phyloP scores from a whole-genome alignment of 2,329 filamentous ascomycete species.

The Zymoseptoria brevis region DNA sequence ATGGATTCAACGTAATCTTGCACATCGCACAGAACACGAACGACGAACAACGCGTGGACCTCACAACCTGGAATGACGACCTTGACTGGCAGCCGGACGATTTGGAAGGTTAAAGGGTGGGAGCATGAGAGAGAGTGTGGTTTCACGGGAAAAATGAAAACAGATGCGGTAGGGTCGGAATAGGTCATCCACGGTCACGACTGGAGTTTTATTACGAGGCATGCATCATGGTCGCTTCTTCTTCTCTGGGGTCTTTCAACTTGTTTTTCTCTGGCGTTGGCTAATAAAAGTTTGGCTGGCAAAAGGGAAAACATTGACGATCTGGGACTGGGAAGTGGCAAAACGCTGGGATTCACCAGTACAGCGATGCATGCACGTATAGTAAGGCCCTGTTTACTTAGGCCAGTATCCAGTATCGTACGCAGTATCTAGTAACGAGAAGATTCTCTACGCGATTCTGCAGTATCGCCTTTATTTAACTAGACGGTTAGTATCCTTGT shows the following conservation, averaged over 20 bases:
- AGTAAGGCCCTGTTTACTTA: too few species aligned
- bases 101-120: constrained; percentile 14
- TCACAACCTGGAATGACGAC: constrained; percentile 24
- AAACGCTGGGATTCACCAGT: not conserved
- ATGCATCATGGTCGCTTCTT: not conserved
- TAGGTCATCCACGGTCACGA: not conserved
- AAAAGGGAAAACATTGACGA: not conserved
- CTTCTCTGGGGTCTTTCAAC: not conserved
- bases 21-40: constrained; percentile 9
- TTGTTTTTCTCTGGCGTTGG: not conserved
- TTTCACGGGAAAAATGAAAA: not conserved
- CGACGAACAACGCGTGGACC: constrained; percentile 16
- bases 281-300: not conserved
- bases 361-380: not conserved
- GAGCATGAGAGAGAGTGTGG: not conserved
- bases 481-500: too few species aligned
- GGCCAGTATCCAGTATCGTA: too few species aligned
- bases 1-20: constrained; percentile 13
- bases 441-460: too few species aligned
- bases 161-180: not conserved
- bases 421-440: too few species aligned
- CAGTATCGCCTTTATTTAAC: too few species aligned
- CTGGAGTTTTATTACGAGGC: not conserved
- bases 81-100: constrained; percentile 22
- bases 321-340: not conserved